These are phyloP conservation scores for Cystobasidiopsis lactophilus DNA, from an alignment of 768 basidiomycete species.

Conservation along the genomic window DNA sequence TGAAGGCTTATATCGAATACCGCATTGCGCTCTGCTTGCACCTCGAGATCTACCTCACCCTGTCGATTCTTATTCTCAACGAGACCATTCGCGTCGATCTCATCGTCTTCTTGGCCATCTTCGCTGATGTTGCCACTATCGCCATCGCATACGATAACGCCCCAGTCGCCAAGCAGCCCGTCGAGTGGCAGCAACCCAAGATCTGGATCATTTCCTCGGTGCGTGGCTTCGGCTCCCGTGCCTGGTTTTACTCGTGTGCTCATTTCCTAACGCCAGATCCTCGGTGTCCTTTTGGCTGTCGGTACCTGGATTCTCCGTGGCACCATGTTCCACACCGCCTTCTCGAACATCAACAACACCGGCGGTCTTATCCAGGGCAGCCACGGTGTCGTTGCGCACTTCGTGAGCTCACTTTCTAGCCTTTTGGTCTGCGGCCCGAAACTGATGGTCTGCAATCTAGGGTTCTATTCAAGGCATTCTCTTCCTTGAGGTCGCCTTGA, in stretches of 20 bases:
- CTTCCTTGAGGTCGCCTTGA: slow-evolving; percentile 33
- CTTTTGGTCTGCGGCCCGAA: background rate
- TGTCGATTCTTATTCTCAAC: slow-evolving; percentile 31
- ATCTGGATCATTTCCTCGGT: slow-evolving; percentile 31
- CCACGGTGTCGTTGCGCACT: slow-evolving; percentile 25
- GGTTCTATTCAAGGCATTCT: slow-evolving; percentile 29
- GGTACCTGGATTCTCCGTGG: slow-evolving; percentile 32
- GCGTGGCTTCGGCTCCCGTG: background rate
- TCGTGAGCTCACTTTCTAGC: slow-evolving; percentile 17
- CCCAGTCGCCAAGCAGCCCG: slow-evolving; percentile 23
- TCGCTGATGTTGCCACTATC: slow-evolving; percentile 32
- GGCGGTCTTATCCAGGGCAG: slow-evolving; percentile 27
- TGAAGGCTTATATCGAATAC: slow-evolving; percentile 29
- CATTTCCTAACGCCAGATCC: background rate
- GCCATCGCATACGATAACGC: slow-evolving; percentile 32
- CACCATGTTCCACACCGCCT: slow-evolving; percentile 25
- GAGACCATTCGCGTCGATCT: slow-evolving; percentile 33
- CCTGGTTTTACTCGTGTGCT: background rate
- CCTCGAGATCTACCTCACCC: slow-evolving; percentile 30
- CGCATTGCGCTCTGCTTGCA: slow-evolving; percentile 34
- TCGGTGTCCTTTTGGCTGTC: slow-evolving; percentile 26
- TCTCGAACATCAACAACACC: background rate
- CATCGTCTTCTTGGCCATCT: slow-evolving; percentile 31
- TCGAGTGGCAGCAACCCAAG: slow-evolving; percentile 34
- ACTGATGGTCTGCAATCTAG: background rate